Percentiles rank a stretch among this genome's conserved stretches.
phyloP scores from a whole-genome alignment of 441 rosid genomes.

The Corymbia citriodora region DNA sequence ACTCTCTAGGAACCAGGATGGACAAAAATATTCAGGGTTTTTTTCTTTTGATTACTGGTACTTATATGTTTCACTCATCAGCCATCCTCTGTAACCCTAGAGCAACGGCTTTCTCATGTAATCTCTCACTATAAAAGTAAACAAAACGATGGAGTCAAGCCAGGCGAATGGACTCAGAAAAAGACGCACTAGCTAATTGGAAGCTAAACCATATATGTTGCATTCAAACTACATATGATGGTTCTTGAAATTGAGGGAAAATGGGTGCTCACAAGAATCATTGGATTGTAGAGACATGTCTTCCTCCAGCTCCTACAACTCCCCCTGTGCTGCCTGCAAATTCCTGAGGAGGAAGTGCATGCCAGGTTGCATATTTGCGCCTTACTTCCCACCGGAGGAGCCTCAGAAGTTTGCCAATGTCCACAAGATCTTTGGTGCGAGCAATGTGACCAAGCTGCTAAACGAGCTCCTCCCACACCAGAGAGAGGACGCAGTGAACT shows the following conservation, averaged over 20 bases:
- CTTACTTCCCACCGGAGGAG: constrained; percentile 98
- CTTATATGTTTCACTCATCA: background rate
- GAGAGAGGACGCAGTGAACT: constrained; percentile 92
- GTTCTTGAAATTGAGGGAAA: background rate
- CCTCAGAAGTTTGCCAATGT: constrained; percentile 94
- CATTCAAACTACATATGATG: background rate
- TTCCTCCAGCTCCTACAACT: constrained; percentile 88
- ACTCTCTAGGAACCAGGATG: background rate
- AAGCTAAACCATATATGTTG: background rate
- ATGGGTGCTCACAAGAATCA: constrained; percentile 3
- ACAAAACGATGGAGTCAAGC: background rate
- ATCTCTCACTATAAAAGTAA: background rate
- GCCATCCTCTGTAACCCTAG: background rate
- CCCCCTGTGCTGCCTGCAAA: constrained; percentile 99
- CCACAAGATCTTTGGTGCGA: constrained; percentile 96
- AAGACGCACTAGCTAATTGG: background rate
- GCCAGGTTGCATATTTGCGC: constrained; percentile 92
- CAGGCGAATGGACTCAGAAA: background rate
- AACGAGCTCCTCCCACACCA: constrained; percentile 91
- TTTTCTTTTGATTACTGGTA: background rate
- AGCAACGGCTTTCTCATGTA: background rate
- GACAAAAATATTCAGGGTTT: background rate
- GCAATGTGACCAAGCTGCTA: constrained; percentile 88
- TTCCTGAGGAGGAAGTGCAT: constrained; percentile 88
- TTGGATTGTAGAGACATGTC: constrained; percentile 41